Conservation (phyloP, 192 early-diverging fungal species). For the Pilobolus umbonatus region DNA sequence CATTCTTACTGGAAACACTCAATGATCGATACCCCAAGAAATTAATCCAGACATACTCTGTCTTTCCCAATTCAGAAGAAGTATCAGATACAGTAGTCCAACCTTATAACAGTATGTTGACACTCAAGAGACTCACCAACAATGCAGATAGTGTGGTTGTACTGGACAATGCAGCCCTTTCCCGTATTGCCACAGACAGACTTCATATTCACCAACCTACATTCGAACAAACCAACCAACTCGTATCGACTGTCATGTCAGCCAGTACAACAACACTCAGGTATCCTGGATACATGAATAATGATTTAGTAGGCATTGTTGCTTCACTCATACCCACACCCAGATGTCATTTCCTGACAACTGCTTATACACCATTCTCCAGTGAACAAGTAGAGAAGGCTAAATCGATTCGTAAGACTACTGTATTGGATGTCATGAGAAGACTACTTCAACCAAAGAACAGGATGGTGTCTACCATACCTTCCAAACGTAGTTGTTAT, state of each 20-base stretch:
- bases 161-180: slow-evolving; percentile 92
- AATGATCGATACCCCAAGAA: slow-evolving; percentile 97
- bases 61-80: slow-evolving; percentile 95
- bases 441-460: slow-evolving; percentile 95
- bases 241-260: slow-evolving; percentile 97
- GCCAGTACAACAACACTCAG: slow-evolving; percentile 94
- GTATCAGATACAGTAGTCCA: slow-evolving; percentile 95
- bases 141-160: slow-evolving; percentile 98
- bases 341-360: slow-evolving; percentile 92
- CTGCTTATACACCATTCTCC: slow-evolving; percentile 95
- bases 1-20: slow-evolving; percentile 85
- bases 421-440: slow-evolving; percentile 97
- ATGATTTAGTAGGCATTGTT: slow-evolving; percentile 93
- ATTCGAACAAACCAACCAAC: slow-evolving; percentile 93
- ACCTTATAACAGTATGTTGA: slow-evolving; percentile 95
- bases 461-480: slow-evolving; percentile 91
- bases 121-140: slow-evolving; percentile 82
- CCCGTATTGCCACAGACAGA: slow-evolving; percentile 86
- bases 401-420: slow-evolving; percentile 93
- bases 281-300: slow-evolving; percentile 99
- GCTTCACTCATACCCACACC: slow-evolving; percentile 98
- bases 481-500: slow-evolving; percentile 92
- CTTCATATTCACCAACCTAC: slow-evolving; percentile 92
- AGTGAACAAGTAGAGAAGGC: slow-evolving; percentile 88
- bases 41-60: slow-evolving; percentile 94